Base-by-base conservation (phyloP, 805 yeast species). In the Metschnikowia noctiluminum region DNA sequence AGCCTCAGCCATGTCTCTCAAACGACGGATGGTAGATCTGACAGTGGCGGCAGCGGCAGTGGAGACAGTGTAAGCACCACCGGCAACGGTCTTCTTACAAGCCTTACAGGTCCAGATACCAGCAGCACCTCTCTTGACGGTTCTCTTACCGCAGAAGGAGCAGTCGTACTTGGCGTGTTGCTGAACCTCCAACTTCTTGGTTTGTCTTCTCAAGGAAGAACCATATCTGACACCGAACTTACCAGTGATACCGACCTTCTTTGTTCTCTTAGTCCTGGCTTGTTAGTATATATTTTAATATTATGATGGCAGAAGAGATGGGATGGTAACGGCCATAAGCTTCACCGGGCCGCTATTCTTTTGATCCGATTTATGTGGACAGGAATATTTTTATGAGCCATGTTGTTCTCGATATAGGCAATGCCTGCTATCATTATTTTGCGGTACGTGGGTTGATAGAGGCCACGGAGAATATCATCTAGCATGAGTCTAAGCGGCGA, bases 171-270 rank as follows among this genome's bases (percentile, higher is more conserved):
- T 89, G 69, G 99, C 87, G 80, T 92, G 99, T 78, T 91, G 97
- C 80, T 90, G 97, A 71, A 89, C 86, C 82, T 95, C 99, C 79
- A 94, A 82, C 84, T 94, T 94, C 87, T 91, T 91, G 84, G 96
- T 88, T 81, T 90, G 97, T 82, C 98, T 89, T 87, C 99, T 92
- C 79, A 94, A 84, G 62, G 99, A 95, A 70, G 99, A 92, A 91
- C 99, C 96, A 84, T 94, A 94, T 85, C 99, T 91, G 82, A 94
- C 97, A 89, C 99, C 99, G 86, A 89, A 94, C 84, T 95, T 95
- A 86, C 99, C 99, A 78, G 99, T 94, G 85, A 94, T 94, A 80
- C 99, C 99, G 77, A 94, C 99, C 89, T 94, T 94, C 96, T 94
- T 94, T 69, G 99, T 94, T 88, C 99, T 92, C 82, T 95, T 94